Evolutionary conservation across 176 grass and related monocot species (phyloP).

Genomic region (Rhipidocladum racemiflorum): DNA sequence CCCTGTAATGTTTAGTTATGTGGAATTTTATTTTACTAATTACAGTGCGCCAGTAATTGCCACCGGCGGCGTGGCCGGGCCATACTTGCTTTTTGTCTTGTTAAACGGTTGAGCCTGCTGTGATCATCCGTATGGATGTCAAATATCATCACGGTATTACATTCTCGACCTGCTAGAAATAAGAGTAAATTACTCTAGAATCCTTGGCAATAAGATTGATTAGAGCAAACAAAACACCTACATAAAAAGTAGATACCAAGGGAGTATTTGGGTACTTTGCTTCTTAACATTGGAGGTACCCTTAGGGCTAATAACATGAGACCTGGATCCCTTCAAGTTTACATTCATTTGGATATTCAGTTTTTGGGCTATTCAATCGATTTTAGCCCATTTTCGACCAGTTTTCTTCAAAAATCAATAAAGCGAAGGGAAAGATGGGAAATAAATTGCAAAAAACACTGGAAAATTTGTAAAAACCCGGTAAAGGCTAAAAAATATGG

Average conservation of each 20-base stretch:
- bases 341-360: background rate
- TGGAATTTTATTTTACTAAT: background rate
- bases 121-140: background rate
- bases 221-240: background rate
- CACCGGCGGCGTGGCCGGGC: background rate
- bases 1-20: background rate
- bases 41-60: background rate
- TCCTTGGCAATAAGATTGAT: background rate
- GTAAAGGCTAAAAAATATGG: no score
- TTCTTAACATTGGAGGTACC: background rate
- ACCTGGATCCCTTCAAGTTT: background rate
- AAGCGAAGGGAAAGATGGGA: no score
- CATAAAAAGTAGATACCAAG: background rate
- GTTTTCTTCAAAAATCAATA: no score
- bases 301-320: background rate
- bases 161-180: background rate
- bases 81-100: background rate
- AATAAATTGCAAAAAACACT: no score
- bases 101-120: background rate
- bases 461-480: no score
- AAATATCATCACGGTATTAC: background rate
- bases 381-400: no score
- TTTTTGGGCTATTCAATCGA: background rate
- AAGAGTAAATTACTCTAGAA: background rate
- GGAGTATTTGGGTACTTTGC: background rate